phyloP scores from a whole-genome alignment of 1,284 basidiomycete species.

The Boletellus dicymbophilus region DNA sequence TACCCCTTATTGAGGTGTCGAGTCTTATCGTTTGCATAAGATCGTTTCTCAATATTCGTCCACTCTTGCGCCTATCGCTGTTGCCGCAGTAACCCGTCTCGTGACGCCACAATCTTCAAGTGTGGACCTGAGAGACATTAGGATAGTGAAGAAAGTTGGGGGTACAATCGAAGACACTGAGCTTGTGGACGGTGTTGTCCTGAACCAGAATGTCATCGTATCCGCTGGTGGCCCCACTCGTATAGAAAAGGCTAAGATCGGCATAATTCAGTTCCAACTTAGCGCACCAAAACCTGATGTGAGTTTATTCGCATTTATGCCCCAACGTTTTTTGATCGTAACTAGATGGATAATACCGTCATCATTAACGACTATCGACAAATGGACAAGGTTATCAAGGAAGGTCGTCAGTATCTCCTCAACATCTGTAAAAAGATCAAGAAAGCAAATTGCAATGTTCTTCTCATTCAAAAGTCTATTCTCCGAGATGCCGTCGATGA shows the following conservation, averaged over 20 bases:
- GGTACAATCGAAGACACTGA: constrained; percentile 99
- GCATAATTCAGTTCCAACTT: constrained; percentile 98
- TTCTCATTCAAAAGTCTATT: constrained; percentile 99
- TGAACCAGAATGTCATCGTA: constrained; percentile 94
- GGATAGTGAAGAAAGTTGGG: constrained; percentile 98
- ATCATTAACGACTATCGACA: constrained; percentile 99
- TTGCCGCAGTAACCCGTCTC: constrained; percentile 91
- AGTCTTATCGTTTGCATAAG: constrained; percentile 41
- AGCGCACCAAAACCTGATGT: constrained; percentile 98
- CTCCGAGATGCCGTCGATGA: constrained; percentile 99
- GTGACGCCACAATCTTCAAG: constrained; percentile 87
- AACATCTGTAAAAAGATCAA: constrained; percentile 99
- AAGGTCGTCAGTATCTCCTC: constrained; percentile 97
- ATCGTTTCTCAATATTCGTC: constrained; percentile 99
- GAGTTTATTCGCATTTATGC: constrained; percentile 31
- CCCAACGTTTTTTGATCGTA: not conserved
- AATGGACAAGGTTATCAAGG: constrained; percentile 99
- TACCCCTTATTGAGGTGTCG: not conserved
- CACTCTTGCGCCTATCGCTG: constrained; percentile 96
- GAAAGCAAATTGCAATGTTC: constrained; percentile 98
- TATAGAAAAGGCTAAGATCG: constrained; percentile 99
- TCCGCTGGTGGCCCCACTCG: constrained; percentile 93
- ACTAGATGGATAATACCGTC: constrained; percentile 99
- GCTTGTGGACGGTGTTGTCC: constrained; percentile 93
- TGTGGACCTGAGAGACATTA: constrained; percentile 95